phyloP scores from a whole-genome alignment of 176 grass and related monocot species.

The Pharus latifolius region DNA sequence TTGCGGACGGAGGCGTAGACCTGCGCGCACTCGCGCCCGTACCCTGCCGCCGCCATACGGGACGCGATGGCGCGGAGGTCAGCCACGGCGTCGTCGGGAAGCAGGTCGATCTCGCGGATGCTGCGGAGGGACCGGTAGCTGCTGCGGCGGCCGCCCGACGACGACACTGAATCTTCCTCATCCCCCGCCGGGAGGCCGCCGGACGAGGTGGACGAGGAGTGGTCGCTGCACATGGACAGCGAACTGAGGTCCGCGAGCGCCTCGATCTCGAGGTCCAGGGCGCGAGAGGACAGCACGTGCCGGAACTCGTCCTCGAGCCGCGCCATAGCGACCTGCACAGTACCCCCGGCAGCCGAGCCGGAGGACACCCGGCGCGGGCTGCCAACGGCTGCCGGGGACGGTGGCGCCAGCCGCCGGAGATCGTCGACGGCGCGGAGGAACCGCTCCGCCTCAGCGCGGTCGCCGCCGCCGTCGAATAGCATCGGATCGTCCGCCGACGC shows the following conservation, averaged over 20 bases:
- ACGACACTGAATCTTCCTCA: conserved; percentile 19
- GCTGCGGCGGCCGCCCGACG: conserved; percentile 34
- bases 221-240: conserved; percentile 33
- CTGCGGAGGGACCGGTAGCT: conserved; percentile 59
- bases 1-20: conserved; percentile 65
- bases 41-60: conserved; percentile 67
- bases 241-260: conserved; percentile 45
- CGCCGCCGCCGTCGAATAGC: conserved; percentile 38
- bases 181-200: conserved; percentile 9
- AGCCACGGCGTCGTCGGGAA: conserved; percentile 65
- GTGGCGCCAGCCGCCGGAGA: conserved; percentile 41
- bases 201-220: conserved; percentile 9
- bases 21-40: conserved; percentile 81
- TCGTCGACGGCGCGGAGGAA: conserved; percentile 68
- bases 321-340: conserved; percentile 57
- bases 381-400: conserved; percentile 19
- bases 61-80: conserved; percentile 70
- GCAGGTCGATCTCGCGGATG: conserved; percentile 87
- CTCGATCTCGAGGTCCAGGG: conserved; percentile 52
- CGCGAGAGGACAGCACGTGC: conserved; percentile 48
- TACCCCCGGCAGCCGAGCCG: conserved; percentile 5
- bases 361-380: conserved; percentile 49
- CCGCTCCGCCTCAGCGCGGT: conserved; percentile 36
- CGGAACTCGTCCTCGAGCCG: conserved; percentile 83
- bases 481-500: conserved; percentile 36